phyloP scores from a whole-genome alignment of 2,329 filamentous ascomycete genomes.

The Alternaria brassicicola region DNA sequence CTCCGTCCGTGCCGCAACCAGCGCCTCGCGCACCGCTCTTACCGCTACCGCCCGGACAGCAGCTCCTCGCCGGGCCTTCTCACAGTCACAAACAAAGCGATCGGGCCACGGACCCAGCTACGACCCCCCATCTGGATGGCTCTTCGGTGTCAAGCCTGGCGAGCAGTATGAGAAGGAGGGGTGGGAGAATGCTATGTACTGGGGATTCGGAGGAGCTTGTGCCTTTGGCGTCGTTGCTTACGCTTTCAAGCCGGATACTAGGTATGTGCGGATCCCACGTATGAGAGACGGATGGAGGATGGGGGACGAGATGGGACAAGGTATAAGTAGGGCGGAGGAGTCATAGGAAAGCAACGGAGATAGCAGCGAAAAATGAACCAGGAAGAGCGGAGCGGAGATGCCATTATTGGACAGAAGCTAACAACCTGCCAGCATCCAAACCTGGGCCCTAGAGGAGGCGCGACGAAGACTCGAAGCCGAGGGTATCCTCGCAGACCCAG shows the following conservation, averaged over 20 bases:
- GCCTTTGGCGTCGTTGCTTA: slow-evolving; percentile 77
- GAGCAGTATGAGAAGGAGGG: slow-evolving; percentile 96
- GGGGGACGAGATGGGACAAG: background rate
- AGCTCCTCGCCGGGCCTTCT: slow-evolving; percentile 29
- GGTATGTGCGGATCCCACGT: slow-evolving; percentile 67
- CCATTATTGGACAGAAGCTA: slow-evolving; percentile 12
- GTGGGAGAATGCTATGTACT: slow-evolving; percentile 88
- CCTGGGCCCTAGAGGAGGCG: slow-evolving; percentile 97
- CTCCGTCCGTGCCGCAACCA: slow-evolving; percentile 32
- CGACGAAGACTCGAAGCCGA: slow-evolving; percentile 93
- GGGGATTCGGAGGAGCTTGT: slow-evolving; percentile 82
- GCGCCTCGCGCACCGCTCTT: slow-evolving; percentile 31
- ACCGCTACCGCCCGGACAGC: slow-evolving; percentile 16
- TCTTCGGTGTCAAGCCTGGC: slow-evolving; percentile 91
- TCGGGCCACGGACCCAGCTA: slow-evolving; percentile 73
- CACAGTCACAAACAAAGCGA: slow-evolving; percentile 23
- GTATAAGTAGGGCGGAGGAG: background rate
- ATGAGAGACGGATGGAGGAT: background rate
- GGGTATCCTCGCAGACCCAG: slow-evolving; percentile 85
- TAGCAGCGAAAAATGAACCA: background rate
- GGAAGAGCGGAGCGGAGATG: background rate
- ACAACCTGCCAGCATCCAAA: slow-evolving; percentile 79
- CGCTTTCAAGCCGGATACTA: slow-evolving; percentile 97
- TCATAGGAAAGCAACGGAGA: background rate
- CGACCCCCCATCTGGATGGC: slow-evolving; percentile 88